These are phyloP conservation scores for Lactarius pseudohatsudake DNA, from an alignment of 768 basidiomycete genomes.

Conservation along the genomic window DNA sequence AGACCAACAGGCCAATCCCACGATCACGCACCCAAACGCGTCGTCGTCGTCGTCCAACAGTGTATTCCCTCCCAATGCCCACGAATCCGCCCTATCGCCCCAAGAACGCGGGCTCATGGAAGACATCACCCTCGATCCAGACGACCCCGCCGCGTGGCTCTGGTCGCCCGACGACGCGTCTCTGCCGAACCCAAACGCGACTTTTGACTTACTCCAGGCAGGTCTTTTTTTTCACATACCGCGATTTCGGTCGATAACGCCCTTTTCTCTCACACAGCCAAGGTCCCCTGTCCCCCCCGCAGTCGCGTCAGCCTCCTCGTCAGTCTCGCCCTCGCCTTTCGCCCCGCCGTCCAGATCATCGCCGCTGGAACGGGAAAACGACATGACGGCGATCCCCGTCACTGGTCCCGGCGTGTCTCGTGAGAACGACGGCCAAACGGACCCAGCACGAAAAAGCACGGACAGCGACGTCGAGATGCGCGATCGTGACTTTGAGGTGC, in stretches of 20 bases:
- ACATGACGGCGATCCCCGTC: not conserved
- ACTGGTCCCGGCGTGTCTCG: not conserved
- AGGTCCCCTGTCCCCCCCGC: not conserved
- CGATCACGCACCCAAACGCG: not conserved
- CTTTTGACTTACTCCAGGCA: not conserved
- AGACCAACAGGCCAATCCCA: not conserved
- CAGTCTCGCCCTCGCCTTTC: slow-evolving; percentile 19
- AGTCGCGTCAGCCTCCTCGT: not conserved
- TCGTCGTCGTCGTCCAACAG: not conserved
- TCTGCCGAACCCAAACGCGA: not conserved
- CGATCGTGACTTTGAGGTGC: slow-evolving; percentile 7
- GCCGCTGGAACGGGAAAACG: too few relatives aligned
- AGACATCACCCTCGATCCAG: slow-evolving; percentile 22
- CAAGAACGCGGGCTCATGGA: slow-evolving; percentile 28
- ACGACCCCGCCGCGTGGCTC: slow-evolving; percentile 17
- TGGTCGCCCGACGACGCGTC: slow-evolving; percentile 5
- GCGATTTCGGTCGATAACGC: not conserved
- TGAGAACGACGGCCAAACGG: not conserved
- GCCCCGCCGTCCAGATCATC: not conserved
- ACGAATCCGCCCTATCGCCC: slow-evolving; percentile 9
- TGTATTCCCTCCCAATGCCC: slow-evolving; percentile 1
- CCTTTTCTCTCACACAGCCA: not conserved
- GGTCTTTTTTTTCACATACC: not conserved
- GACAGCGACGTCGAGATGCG: not conserved
- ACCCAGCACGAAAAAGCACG: not conserved